A percentile compares a stretch with the other conserved stretches of the same genome.
Conservation (phyloP, 2,329 filamentous ascomycete genomes). For the Aureobasidium sp. region DNA sequence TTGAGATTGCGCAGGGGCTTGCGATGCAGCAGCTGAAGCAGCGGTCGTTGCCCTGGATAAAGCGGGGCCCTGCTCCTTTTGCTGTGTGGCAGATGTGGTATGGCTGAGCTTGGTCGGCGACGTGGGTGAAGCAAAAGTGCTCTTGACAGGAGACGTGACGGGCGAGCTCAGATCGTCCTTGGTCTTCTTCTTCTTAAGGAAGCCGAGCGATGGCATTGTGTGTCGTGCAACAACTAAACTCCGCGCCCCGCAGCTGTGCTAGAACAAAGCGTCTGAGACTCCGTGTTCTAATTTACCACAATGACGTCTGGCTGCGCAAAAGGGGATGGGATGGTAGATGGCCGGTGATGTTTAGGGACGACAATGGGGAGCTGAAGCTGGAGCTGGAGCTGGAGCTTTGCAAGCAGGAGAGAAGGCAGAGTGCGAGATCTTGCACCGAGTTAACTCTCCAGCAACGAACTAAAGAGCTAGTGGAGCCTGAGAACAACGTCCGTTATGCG, state of each 20-base stretch:
- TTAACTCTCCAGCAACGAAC: slow-evolving; percentile 11
- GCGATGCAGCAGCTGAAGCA: slow-evolving; percentile 21
- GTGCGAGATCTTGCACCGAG: slow-evolving; percentile 9
- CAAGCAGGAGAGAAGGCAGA: slow-evolving; percentile 1
- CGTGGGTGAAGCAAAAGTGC: slow-evolving; percentile 29
- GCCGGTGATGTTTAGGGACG: not conserved
- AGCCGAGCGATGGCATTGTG: slow-evolving; percentile 86
- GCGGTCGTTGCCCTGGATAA: slow-evolving; percentile 18
- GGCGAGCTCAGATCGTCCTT: slow-evolving; percentile 72
- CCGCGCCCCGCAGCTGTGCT: slow-evolving; percentile 14
- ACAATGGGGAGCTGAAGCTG: slow-evolving; percentile 13
- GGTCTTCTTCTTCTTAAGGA: slow-evolving; percentile 98
- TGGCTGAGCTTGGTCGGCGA: slow-evolving; percentile 11
- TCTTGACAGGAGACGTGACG: slow-evolving; percentile 53
- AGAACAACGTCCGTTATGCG: slow-evolving; percentile 14
- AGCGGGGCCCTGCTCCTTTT: not conserved
- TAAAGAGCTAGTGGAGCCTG: slow-evolving; percentile 16
- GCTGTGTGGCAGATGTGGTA: not conserved
- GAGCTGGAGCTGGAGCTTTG: slow-evolving; percentile 8
- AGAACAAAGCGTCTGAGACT: slow-evolving; percentile 14
- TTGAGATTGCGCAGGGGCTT: slow-evolving; percentile 17
- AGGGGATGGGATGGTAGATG: not conserved
- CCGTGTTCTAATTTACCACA: slow-evolving; percentile 6
- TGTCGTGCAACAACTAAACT: slow-evolving; percentile 3
- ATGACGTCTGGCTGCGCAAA: not conserved